Conservation (phyloP, 2,329 filamentous ascomycete species). For the Ceratocystis ficicola region DNA sequence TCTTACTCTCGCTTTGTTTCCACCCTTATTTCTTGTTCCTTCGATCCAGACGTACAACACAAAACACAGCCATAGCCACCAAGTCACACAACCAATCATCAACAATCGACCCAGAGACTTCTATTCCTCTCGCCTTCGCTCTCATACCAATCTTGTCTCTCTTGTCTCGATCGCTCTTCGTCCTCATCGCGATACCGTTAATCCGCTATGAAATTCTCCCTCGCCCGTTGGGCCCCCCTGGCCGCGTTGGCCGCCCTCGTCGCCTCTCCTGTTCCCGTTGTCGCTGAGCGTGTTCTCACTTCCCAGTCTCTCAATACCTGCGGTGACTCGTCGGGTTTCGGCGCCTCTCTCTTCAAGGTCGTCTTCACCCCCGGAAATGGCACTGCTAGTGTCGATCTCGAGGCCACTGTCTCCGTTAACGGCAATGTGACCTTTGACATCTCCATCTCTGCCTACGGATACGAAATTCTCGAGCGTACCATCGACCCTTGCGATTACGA, state of each 20-base stretch:
- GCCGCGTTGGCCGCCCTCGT: constrained; percentile 22
- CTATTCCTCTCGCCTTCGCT: neutral
- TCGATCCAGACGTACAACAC: too few relatives aligned
- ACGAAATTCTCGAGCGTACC: constrained; percentile 51
- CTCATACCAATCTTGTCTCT: neutral
- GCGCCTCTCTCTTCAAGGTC: constrained; percentile 80
- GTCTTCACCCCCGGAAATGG: constrained; percentile 64
- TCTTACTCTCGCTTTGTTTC: constrained; percentile 1
- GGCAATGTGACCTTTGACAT: constrained; percentile 72
- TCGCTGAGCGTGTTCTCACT: constrained; percentile 54
- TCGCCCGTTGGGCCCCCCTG: constrained; percentile 32
- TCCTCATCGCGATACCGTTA: neutral
- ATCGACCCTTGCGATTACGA: constrained; percentile 61
- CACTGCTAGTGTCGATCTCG: constrained; percentile 60
- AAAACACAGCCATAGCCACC: neutral
- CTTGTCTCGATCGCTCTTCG: neutral
- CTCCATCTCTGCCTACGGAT: constrained; percentile 70
- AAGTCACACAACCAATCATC: neutral
- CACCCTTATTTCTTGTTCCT: constrained; percentile 9
- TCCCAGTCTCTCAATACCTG: constrained; percentile 78
- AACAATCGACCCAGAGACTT: neutral
- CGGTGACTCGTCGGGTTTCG: constrained; percentile 72
- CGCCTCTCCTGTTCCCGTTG: constrained; percentile 33
- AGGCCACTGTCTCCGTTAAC: constrained; percentile 69
- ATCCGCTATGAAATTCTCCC: constrained; percentile 35